Evolutionary conservation across 768 basidiomycete genomes (phyloP).

Genomic region (Leucocoprinus sp.): DNA sequence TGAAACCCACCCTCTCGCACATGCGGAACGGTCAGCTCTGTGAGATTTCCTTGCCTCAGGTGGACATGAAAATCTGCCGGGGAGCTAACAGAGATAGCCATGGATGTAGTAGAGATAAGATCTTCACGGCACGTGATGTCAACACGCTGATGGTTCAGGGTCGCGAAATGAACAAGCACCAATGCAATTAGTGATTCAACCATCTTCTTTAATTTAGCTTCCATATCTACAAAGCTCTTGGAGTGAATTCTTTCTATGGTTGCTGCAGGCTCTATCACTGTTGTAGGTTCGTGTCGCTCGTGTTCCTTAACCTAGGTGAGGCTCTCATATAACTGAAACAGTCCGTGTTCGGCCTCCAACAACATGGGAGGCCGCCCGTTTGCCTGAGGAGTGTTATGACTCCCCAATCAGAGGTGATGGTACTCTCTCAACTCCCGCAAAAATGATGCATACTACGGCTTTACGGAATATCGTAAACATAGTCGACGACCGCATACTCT

Average conservation of each 20-base stretch:
- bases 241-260: slow-evolving; percentile 42
- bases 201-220: slow-evolving; percentile 11
- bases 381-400: slow-evolving; percentile 70
- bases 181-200: slow-evolving; percentile 11
- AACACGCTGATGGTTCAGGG: slow-evolving; percentile 32
- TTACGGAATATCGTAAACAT: slow-evolving; percentile 79
- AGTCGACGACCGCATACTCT: slow-evolving; percentile 89
- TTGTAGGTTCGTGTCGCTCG: slow-evolving; percentile 50
- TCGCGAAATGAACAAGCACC: slow-evolving; percentile 14
- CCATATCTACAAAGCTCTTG: slow-evolving; percentile 7
- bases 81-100: slow-evolving; percentile 42
- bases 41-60: slow-evolving; percentile 80
- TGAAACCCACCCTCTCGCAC: slow-evolving; percentile 84
- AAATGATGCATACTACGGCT: slow-evolving; percentile 43
- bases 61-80: slow-evolving; percentile 97
- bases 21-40: slow-evolving; percentile 81
- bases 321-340: slow-evolving; percentile 23
- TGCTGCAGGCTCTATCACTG: slow-evolving; percentile 80
- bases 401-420: slow-evolving; percentile 74
- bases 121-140: slow-evolving; percentile 27
- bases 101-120: slow-evolving; percentile 11
- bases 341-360: slow-evolving; percentile 91
- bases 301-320: slow-evolving; percentile 14
- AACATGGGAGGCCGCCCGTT: slow-evolving; percentile 73
- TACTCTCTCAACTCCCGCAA: slow-evolving; percentile 64